Evolutionary conservation across 441 rosid genomes (phyloP).

Genomic region (Bocquillonia castaneifolia): DNA sequence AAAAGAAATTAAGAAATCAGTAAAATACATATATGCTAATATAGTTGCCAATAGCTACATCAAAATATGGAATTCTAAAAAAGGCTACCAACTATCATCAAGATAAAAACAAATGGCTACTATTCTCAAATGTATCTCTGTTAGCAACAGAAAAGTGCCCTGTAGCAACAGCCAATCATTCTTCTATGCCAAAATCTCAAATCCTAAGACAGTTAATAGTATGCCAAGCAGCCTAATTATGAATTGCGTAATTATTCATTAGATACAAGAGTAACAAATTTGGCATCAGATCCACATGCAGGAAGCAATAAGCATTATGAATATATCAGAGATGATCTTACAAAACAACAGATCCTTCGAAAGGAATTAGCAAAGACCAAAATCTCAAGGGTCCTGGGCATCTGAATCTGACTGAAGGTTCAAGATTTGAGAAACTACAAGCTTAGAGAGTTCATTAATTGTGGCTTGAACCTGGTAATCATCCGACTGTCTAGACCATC

Average conservation of each 20-base stretch:
- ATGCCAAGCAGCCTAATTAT: not conserved
- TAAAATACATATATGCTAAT: not conserved
- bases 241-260: not conserved
- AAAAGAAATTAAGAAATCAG: not conserved
- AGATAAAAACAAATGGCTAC: not conserved
- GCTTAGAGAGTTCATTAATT: constrained; percentile 75
- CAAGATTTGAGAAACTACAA: constrained; percentile 64
- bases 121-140: not conserved
- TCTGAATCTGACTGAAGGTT: constrained; percentile 52
- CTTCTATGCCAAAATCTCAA: constrained; percentile 2
- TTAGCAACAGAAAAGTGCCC: not conserved
- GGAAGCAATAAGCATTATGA: not conserved
- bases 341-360: constrained; percentile 11
- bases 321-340: constrained; percentile 17
- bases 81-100: too few relatives aligned
- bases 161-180: constrained; percentile 2
- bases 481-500: constrained; percentile 52
- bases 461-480: constrained; percentile 70
- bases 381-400: constrained; percentile 43
- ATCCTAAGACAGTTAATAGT: constrained; percentile 8
- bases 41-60: not conserved
- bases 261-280: not conserved
- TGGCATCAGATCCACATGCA: not conserved
- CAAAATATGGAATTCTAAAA: not conserved
- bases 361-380: not conserved